Evolutionary conservation across 2,329 filamentous ascomycete species (phyloP).

Genomic region (Exserohilum turcica): DNA sequence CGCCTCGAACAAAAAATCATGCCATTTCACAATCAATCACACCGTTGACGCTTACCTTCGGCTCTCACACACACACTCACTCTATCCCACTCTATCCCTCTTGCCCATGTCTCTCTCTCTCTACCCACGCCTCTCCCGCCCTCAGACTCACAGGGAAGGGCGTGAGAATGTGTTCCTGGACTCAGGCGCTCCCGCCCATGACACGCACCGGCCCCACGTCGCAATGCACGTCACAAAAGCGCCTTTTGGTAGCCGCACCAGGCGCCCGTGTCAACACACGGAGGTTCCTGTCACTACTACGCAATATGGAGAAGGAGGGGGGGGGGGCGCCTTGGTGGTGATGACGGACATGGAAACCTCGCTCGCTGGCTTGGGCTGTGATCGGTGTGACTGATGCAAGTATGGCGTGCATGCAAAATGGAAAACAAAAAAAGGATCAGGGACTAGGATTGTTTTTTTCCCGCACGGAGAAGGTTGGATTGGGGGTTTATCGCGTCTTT

Average conservation of each 20-base stretch:
- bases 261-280: no score
- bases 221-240: not conserved
- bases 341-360: no score
- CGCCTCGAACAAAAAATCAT: not conserved
- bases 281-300: no score
- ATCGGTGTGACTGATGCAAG: conserved; percentile 7
- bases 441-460: not conserved
- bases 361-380: no score
- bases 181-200: not conserved
- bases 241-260: not conserved
- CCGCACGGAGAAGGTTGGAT: no score
- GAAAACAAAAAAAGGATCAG: not conserved
- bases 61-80: no score
- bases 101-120: no score
- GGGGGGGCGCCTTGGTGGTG: no score
- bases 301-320: no score
- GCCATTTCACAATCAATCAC: not conserved
- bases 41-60: conserved; percentile 1
- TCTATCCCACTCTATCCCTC: not conserved
- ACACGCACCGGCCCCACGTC: no score
- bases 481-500: no score
- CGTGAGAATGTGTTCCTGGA: not conserved
- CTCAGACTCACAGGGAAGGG: not conserved
- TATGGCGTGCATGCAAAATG: conserved; percentile 3
- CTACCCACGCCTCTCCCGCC: no score